Conservation (phyloP, 192 early-diverging fungal genomes). For the Coemansia aciculifera region DNA sequence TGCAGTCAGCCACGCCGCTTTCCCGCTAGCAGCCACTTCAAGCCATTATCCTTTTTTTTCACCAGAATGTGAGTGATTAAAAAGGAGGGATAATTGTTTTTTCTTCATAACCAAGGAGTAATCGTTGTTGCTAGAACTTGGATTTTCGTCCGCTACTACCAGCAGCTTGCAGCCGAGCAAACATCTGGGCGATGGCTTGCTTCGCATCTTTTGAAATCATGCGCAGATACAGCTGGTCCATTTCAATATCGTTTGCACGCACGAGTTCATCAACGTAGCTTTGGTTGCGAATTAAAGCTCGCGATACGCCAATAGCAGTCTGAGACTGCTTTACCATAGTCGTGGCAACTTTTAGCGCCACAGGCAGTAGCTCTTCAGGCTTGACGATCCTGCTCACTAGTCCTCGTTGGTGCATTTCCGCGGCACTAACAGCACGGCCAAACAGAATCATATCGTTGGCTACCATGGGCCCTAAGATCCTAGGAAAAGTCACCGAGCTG, state of each 20-base stretch:
- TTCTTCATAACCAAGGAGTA: background rate
- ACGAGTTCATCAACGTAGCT: conserved; percentile 53
- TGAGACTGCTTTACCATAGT: conserved; percentile 58
- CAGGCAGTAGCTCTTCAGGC: conserved; percentile 53
- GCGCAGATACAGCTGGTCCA: conserved; percentile 58
- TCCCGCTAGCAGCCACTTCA: background rate
- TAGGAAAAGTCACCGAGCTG: conserved; percentile 67
- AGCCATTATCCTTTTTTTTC: background rate
- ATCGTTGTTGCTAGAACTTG: conserved; percentile 13
- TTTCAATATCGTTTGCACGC: conserved; percentile 58
- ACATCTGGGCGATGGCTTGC: conserved; percentile 53
- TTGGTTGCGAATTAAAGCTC: conserved; percentile 55
- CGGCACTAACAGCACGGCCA: conserved; percentile 56
- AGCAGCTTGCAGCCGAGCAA: conserved; percentile 36
- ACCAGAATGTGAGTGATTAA: background rate
- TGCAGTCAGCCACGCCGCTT: background rate
- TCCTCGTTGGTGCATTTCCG: conserved; percentile 62
- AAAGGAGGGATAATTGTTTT: background rate
- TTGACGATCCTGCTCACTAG: conserved; percentile 59
- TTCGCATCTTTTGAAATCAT: conserved; percentile 59
- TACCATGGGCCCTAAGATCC: conserved; percentile 61
- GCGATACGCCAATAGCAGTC: conserved; percentile 60
- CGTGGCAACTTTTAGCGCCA: conserved; percentile 55
- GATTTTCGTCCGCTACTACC: background rate
- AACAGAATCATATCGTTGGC: conserved; percentile 75